These are phyloP conservation scores for Suillus plorans DNA, from an alignment of 768 basidiomycete genomes.

Conservation along the genomic window DNA sequence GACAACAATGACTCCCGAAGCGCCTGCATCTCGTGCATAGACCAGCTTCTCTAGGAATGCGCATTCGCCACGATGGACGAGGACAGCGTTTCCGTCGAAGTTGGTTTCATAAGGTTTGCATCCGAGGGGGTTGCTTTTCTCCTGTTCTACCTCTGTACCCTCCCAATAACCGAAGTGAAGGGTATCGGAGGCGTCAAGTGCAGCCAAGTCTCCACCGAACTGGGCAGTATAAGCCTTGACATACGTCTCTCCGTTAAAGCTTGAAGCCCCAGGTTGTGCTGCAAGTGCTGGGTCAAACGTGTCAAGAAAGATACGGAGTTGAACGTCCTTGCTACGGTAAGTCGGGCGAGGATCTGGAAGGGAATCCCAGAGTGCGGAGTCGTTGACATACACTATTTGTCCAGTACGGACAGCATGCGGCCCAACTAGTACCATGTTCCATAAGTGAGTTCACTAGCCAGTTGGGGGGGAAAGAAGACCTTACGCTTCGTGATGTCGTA, in stretches of 20 bases:
- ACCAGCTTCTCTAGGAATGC: constrained; percentile 86
- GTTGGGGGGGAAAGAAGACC: constrained; percentile 23
- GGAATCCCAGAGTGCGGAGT: constrained; percentile 47
- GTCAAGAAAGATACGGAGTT: constrained; percentile 59
- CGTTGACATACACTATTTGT: constrained; percentile 80
- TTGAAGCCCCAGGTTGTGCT: constrained; percentile 37
- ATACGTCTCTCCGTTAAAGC: constrained; percentile 44
- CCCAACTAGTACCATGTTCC: constrained; percentile 53
- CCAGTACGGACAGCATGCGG: constrained; percentile 79
- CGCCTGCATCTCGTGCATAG: constrained; percentile 65
- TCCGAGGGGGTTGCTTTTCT: constrained; percentile 53
- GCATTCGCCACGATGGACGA: constrained; percentile 79
- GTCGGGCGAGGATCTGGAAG: constrained; percentile 22
- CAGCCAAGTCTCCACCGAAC: constrained; percentile 67
- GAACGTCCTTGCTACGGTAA: constrained; percentile 40
- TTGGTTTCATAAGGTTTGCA: constrained; percentile 53
- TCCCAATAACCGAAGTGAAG: constrained; percentile 49
- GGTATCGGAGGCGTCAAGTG: constrained; percentile 20
- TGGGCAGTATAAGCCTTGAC: constrained; percentile 61
- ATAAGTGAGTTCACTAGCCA: constrained; percentile 10
- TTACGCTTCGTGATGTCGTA: constrained; percentile 84
- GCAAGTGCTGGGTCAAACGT: constrained; percentile 47
- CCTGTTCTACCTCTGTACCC: constrained; percentile 57
- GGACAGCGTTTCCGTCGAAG: constrained; percentile 52
- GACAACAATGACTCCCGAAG: constrained; percentile 76